Evolutionary conservation across 2,329 filamentous ascomycete species (phyloP).

Genomic region (Pleomassaria siparia): DNA sequence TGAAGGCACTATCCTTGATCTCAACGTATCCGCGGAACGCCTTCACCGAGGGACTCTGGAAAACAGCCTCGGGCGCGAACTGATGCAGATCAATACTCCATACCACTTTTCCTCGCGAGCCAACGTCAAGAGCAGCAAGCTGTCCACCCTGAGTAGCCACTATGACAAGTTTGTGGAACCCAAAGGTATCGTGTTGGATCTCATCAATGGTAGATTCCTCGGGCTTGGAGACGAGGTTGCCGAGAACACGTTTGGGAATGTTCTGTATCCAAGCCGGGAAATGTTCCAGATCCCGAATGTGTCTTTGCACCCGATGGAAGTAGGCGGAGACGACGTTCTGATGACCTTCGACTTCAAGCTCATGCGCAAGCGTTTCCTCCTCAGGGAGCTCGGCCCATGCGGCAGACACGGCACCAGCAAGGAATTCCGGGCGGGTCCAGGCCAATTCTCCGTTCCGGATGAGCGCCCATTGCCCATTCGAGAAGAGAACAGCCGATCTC

Average conservation of each 20-base stretch:
- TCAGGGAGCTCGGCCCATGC: constrained; percentile 77
- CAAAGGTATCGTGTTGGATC: constrained; percentile 73
- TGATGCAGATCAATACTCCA: constrained; percentile 72
- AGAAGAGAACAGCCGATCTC: constrained; percentile 68
- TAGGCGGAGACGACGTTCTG: constrained; percentile 81
- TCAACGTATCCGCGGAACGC: constrained; percentile 38
- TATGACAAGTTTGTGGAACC: constrained; percentile 82
- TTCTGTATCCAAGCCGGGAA: constrained; percentile 72
- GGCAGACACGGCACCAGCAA: constrained; percentile 78
- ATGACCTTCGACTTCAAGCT: constrained; percentile 83
- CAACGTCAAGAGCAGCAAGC: constrained; percentile 77
- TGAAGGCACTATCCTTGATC: constrained; percentile 26
- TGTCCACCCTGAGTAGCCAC: constrained; percentile 78
- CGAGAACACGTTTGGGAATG: constrained; percentile 69
- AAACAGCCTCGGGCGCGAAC: constrained; percentile 56
- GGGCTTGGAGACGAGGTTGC: constrained; percentile 56
- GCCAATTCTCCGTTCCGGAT: constrained; percentile 77
- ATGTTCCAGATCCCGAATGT: constrained; percentile 74
- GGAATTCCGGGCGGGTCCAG: constrained; percentile 80
- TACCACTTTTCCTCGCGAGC: constrained; percentile 69
- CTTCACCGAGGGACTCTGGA: constrained; percentile 60
- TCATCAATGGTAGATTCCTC: constrained; percentile 56
- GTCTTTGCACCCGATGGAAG: constrained; percentile 79
- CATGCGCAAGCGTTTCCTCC: constrained; percentile 74
- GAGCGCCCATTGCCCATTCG: constrained; percentile 75